phyloP scores from a whole-genome alignment of 768 basidiomycete species.

The Lentinula guzmanii region DNA sequence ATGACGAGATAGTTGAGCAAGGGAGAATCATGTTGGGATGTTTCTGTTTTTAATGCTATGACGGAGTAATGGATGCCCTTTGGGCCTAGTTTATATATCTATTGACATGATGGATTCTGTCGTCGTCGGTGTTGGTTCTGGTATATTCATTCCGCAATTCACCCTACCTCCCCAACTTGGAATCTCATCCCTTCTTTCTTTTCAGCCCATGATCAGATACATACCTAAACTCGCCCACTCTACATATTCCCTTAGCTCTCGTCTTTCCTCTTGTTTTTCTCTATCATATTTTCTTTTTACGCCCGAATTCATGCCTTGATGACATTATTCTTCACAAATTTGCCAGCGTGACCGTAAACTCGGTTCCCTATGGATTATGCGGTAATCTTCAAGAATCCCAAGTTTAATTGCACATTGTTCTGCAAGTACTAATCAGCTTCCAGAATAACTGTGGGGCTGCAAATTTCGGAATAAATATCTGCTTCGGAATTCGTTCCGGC shows the following conservation, averaged over 20 bases:
- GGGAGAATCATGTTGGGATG: not conserved
- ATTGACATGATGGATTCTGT: not conserved
- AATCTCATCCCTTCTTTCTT: not conserved
- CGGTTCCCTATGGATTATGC: too few species aligned
- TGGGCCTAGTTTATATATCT: not conserved
- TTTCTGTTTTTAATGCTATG: constrained; percentile 3
- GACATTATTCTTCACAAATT: too few species aligned
- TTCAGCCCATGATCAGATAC: not conserved
- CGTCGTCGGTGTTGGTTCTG: not conserved
- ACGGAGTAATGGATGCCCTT: constrained; percentile 2
- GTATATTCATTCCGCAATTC: not conserved
- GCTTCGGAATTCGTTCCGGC: not conserved
- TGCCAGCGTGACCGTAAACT: too few species aligned
- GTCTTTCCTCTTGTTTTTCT: not conserved
- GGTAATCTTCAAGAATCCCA: too few species aligned
- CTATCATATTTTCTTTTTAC: too few species aligned
- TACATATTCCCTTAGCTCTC: not conserved
- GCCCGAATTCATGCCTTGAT: too few species aligned
- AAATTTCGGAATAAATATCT: not conserved
- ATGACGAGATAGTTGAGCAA: not conserved
- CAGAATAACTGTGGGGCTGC: not conserved
- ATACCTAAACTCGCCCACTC: not conserved
- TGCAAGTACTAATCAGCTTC: too few species aligned
- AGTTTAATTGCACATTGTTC: too few species aligned
- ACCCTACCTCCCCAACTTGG: not conserved